phyloP scores from a whole-genome alignment of 306 rosid species.

The Quercus cerris region DNA sequence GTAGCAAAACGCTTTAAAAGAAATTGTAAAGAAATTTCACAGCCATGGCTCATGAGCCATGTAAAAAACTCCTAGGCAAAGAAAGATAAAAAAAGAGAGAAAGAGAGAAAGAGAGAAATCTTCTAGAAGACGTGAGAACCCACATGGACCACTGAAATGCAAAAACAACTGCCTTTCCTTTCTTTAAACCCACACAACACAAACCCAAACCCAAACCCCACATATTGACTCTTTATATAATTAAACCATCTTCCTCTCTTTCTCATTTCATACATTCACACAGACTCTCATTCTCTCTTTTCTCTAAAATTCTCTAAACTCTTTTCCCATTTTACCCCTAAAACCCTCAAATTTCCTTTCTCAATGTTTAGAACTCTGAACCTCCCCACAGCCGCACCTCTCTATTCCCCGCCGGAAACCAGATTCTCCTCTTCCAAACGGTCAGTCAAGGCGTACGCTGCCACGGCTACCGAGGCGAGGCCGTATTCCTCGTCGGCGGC shows the following conservation, averaged over 20 bases:
- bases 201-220: neutral
- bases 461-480: neutral
- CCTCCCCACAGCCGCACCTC: neutral
- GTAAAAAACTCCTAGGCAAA: too few species aligned
- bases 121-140: conserved; percentile 23
- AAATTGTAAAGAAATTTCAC: too few species aligned
- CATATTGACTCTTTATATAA: conserved; percentile 4
- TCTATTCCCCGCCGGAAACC: neutral
- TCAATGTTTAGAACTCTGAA: conserved; percentile 27
- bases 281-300: neutral
- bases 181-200: neutral
- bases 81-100: neutral
- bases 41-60: too few species aligned
- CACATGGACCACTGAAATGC: neutral
- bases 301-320: too few species aligned
- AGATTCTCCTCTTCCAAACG: neutral
- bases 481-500: neutral
- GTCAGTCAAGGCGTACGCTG: neutral
- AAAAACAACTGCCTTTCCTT: neutral
- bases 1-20: too few species aligned
- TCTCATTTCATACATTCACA: neutral
- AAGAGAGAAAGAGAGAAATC: neutral
- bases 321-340: neutral
- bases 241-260: too few species aligned
- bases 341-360: neutral